These are phyloP conservation scores for Clitopilus hobsonii DNA, from an alignment of 768 basidiomycete species.

Conservation along the genomic window DNA sequence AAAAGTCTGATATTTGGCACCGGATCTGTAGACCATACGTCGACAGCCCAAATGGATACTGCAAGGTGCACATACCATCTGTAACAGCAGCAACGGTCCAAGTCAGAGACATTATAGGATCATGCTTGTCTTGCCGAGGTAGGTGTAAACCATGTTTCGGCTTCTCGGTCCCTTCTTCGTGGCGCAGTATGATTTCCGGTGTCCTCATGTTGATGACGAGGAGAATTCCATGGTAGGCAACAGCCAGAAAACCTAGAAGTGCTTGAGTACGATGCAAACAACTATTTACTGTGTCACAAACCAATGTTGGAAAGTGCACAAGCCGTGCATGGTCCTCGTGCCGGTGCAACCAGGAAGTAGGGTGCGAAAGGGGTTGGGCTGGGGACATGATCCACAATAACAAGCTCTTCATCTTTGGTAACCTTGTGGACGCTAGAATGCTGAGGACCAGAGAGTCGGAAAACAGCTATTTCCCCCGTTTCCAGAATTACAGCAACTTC, in stretches of 20 bases:
- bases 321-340: conserved; percentile 42
- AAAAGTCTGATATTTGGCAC: conserved; percentile 55
- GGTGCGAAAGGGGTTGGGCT: conserved; percentile 46
- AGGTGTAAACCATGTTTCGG: conserved; percentile 30
- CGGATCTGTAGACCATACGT: conserved; percentile 27
- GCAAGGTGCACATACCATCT: conserved; percentile 34
- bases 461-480: conserved; percentile 56
- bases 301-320: conserved; percentile 74
- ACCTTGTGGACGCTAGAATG: conserved; percentile 14
- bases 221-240: conserved; percentile 60
- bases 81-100: conserved; percentile 64
- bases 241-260: conserved; percentile 67
- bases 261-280: not conserved
- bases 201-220: conserved; percentile 71
- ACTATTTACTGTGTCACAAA: conserved; percentile 21
- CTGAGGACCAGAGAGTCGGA: conserved; percentile 27
- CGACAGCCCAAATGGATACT: not conserved
- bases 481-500: conserved; percentile 51
- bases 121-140: conserved; percentile 29
- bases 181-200: conserved; percentile 60
- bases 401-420: conserved; percentile 43
- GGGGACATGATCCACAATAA: conserved; percentile 45
- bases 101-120: conserved; percentile 46
- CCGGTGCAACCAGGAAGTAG: conserved; percentile 50
- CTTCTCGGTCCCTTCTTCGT: conserved; percentile 30